phyloP scores from a whole-genome alignment of 225 moss, liverwort and hornwort species.

The Pseudisothecium myosuroides region DNA sequence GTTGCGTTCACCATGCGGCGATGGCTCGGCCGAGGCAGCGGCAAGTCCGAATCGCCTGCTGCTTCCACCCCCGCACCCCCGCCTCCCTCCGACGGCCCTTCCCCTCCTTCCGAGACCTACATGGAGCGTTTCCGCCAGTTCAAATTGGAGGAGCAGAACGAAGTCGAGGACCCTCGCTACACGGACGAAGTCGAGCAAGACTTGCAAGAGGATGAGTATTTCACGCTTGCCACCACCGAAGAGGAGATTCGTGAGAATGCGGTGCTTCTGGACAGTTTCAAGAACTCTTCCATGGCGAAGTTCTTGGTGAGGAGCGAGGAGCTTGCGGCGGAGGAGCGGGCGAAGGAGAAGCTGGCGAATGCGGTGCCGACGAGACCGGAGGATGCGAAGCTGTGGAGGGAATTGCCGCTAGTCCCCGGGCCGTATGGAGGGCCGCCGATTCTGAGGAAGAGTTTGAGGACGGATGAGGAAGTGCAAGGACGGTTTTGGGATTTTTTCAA shows the following conservation, averaged over 20 bases:
- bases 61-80: not conserved
- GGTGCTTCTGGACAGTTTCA: conserved; percentile 35
- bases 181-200: conserved; percentile 63
- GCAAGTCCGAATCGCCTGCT: not conserved
- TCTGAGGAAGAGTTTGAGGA: conserved; percentile 52
- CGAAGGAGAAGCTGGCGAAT: conserved; percentile 34
- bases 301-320: conserved; percentile 73
- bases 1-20: conserved; percentile 20
- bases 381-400: conserved; percentile 73
- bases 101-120: not conserved
- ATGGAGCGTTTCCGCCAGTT: conserved; percentile 8
- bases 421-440: conserved; percentile 58
- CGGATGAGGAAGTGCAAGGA: conserved; percentile 56
- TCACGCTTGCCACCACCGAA: conserved; percentile 29
- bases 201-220: conserved; percentile 29
- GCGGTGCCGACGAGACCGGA: conserved; percentile 64
- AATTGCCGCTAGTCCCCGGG: conserved; percentile 72
- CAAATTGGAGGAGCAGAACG: not conserved
- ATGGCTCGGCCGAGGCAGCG: conserved; percentile 21
- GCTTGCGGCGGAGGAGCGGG: conserved; percentile 23
- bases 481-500: conserved; percentile 98
- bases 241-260: conserved; percentile 63
- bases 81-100: not conserved
- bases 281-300: conserved; percentile 50
- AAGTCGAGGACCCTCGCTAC: conserved; percentile 55